phyloP scores from a whole-genome alignment of 2,329 filamentous ascomycete species.

The Penicillium sp. region DNA sequence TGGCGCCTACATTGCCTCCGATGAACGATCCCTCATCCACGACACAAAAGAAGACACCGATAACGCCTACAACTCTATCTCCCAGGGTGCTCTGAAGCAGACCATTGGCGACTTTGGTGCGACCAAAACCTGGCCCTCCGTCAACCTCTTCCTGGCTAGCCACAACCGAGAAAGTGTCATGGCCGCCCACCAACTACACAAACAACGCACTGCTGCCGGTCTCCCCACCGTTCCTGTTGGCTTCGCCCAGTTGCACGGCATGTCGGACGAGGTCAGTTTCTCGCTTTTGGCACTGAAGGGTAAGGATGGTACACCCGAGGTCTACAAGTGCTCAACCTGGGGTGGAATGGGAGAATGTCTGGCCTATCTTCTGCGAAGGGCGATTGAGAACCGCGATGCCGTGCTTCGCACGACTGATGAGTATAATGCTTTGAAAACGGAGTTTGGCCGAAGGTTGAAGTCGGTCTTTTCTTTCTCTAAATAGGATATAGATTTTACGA shows the following conservation, averaged over 20 bases:
- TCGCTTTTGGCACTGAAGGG: conserved; percentile 52
- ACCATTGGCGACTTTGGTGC: conserved; percentile 30
- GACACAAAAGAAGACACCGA: conserved; percentile 75
- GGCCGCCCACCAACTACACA: conserved; percentile 55
- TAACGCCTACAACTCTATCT: conserved; percentile 73
- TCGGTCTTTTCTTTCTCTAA: conserved; percentile 15
- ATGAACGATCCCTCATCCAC: conserved; percentile 71
- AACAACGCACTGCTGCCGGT: conserved; percentile 46
- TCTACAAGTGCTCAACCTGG: conserved; percentile 63
- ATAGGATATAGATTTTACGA: conserved; percentile 4
- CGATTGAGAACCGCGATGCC: conserved; percentile 65
- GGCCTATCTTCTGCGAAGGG: conserved; percentile 67
- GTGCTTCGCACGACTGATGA: conserved; percentile 56
- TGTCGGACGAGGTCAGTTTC: conserved; percentile 66
- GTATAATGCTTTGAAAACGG: conserved; percentile 34
- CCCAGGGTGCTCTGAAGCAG: conserved; percentile 67
- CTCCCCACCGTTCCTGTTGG: conserved; percentile 53
- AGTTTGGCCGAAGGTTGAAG: conserved; percentile 22
- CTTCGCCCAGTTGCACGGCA: conserved; percentile 63
- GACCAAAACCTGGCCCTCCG: conserved; percentile 54
- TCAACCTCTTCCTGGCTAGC: conserved; percentile 74
- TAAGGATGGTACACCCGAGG: conserved; percentile 41
- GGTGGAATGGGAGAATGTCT: conserved; percentile 72
- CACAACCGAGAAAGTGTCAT: conserved; percentile 78
- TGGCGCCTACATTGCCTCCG: conserved; percentile 72